These are phyloP conservation scores for Fusarium odoratissimum DNA, from an alignment of 2,329 filamentous ascomycete species.

Conservation along the genomic window DNA sequence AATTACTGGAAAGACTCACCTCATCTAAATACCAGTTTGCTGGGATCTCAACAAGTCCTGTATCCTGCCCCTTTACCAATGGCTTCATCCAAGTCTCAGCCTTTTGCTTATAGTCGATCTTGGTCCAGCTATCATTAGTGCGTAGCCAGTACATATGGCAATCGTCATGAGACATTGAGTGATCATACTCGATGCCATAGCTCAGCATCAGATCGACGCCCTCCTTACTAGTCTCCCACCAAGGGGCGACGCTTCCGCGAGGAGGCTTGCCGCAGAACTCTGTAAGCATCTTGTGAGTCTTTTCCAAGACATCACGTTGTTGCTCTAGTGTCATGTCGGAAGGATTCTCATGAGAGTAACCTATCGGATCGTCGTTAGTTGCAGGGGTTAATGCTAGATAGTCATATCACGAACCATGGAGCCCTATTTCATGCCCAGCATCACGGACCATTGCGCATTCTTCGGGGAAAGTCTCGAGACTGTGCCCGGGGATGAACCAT, in stretches of 20 bases:
- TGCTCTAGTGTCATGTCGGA: slow-evolving; percentile 79
- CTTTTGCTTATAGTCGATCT: slow-evolving; percentile 69
- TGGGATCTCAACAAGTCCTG: slow-evolving; percentile 75
- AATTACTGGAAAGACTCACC: neutral
- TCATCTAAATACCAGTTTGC: slow-evolving; percentile 71
- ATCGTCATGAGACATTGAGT: slow-evolving; percentile 67
- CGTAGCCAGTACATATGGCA: slow-evolving; percentile 73
- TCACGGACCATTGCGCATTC: slow-evolving; percentile 58
- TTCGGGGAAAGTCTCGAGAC: slow-evolving; percentile 61
- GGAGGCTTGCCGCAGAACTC: slow-evolving; percentile 77
- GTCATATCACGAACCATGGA: slow-evolving; percentile 59
- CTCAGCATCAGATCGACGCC: slow-evolving; percentile 72
- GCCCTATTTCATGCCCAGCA: slow-evolving; percentile 62
- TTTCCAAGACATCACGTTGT: slow-evolving; percentile 79
- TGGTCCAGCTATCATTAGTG: slow-evolving; percentile 73
- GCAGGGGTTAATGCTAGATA: accelerated
- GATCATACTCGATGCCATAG: slow-evolving; percentile 78
- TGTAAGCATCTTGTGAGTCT: slow-evolving; percentile 77
- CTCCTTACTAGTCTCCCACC: slow-evolving; percentile 78
- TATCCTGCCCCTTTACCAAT: slow-evolving; percentile 67
- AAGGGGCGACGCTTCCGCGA: slow-evolving; percentile 77
- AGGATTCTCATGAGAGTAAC: slow-evolving; percentile 81
- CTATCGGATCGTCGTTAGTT: neutral
- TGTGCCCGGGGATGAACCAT: slow-evolving; percentile 63
- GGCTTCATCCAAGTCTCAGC: slow-evolving; percentile 58